These are phyloP conservation scores for Cytospora schulzeri DNA, from an alignment of 2,329 filamentous ascomycete species.

Conservation along the genomic window DNA sequence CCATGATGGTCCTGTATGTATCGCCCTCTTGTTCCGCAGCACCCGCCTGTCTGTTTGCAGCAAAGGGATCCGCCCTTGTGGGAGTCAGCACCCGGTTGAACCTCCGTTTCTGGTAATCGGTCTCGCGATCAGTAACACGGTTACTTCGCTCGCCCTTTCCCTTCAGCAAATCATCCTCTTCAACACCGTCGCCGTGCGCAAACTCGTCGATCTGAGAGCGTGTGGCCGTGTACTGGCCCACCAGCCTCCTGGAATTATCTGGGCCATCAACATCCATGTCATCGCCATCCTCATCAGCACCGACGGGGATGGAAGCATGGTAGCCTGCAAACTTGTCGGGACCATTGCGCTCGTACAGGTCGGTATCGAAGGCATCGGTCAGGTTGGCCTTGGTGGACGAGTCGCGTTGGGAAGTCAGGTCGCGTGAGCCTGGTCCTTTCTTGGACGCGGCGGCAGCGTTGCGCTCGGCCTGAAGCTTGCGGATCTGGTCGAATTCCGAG, in stretches of 20 bases:
- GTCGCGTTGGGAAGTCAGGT: conserved; percentile 80
- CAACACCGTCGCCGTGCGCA: conserved; percentile 78
- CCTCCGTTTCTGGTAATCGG: conserved; percentile 94
- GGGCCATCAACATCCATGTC: conserved; percentile 77
- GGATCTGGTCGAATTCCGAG: conserved; percentile 85
- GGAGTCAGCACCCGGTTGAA: conserved; percentile 88
- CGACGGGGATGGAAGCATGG: conserved; percentile 81
- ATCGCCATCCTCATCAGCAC: conserved; percentile 76
- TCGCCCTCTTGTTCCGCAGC: conserved; percentile 53
- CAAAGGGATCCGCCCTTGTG: conserved; percentile 83
- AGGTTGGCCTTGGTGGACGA: conserved; percentile 87
- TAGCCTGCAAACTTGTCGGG: conserved; percentile 86
- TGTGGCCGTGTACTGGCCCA: conserved; percentile 95
- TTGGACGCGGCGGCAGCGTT: conserved; percentile 77
- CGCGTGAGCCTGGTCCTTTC: conserved; percentile 72
- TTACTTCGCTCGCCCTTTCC: conserved; percentile 84
- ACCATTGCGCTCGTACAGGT: conserved; percentile 79
- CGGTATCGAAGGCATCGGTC: conserved; percentile 84
- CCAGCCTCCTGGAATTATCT: conserved; percentile 74
- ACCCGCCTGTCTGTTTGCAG: conserved; percentile 70
- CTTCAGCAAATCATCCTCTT: conserved; percentile 87
- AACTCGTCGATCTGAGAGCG: conserved; percentile 93
- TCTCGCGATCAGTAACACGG: conserved; percentile 89
- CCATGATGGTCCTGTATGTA: conserved; percentile 90
- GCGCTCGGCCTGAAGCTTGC: conserved; percentile 88